A percentile compares a stretch with the other conserved stretches of the same genome.
Conservation (phyloP, 139 green algal genomes). For the Chlamydomonas asymmetrica region DNA sequence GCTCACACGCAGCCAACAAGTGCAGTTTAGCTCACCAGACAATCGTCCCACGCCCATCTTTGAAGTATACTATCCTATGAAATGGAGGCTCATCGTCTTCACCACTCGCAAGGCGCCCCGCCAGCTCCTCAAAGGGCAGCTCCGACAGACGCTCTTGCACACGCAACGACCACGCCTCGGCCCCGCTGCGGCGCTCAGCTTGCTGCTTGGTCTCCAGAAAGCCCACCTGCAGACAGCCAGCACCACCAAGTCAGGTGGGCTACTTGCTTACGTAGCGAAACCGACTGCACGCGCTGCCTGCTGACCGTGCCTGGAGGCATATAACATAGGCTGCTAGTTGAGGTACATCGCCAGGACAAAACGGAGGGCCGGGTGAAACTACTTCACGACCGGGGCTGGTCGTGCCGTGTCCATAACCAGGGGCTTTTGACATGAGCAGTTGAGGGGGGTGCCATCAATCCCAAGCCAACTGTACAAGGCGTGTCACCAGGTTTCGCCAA, state of each 20-base stretch:
- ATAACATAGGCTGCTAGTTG: no score
- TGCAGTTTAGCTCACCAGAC: constrained; percentile 56
- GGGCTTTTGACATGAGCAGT: background rate
- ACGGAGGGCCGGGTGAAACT: no score
- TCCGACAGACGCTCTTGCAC: constrained; percentile 44
- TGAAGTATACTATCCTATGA: constrained; percentile 53
- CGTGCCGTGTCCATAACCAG: no score
- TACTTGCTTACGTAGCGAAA: background rate
- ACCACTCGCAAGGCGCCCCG: background rate
- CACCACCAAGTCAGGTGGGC: no score
- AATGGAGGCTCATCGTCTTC: constrained; percentile 33
- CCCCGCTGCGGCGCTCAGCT: constrained; percentile 41
- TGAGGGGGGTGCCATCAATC: background rate
- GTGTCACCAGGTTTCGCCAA: background rate
- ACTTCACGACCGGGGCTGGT: no score
- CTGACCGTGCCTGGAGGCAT: background rate
- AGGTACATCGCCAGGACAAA: no score
- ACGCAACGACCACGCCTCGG: constrained; percentile 53
- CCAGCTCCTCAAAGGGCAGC: constrained; percentile 33
- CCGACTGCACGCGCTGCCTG: background rate
- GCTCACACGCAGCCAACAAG: no score
- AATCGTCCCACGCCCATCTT: constrained; percentile 16
- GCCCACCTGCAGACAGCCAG: constrained; percentile 29
- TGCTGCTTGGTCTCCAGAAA: constrained; percentile 45
- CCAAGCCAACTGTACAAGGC: no score